Evolutionary conservation across 768 basidiomycete species (phyloP).

Genomic region (Lentinula detonsa): DNA sequence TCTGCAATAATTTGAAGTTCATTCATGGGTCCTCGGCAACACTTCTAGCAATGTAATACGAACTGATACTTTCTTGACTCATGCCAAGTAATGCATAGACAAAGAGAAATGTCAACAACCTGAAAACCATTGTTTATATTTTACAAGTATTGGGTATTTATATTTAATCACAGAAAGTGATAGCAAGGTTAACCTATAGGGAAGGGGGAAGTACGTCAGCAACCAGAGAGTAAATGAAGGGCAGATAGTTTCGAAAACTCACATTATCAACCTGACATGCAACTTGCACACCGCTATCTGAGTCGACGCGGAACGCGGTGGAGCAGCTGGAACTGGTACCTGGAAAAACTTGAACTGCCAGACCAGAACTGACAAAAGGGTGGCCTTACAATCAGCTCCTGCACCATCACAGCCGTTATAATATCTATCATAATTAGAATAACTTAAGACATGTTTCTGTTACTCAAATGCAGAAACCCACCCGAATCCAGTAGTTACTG

Average conservation of each 20-base stretch:
- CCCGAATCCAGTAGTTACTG: slow-evolving; percentile 29
- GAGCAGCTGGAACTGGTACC: slow-evolving; percentile 22
- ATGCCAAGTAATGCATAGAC: too few relatives aligned
- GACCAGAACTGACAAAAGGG: background rate
- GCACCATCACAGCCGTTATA: slow-evolving; percentile 21
- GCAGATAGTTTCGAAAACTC: background rate
- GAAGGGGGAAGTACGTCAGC: background rate
- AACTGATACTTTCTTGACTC: too few relatives aligned
- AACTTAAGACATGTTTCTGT: background rate
- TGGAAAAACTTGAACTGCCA: slow-evolving; percentile 4
- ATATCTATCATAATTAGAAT: slow-evolving; percentile 11
- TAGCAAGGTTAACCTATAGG: background rate
- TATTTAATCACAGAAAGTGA: slow-evolving; percentile 6
- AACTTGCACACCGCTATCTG: slow-evolving; percentile 25
- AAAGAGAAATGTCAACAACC: too few relatives aligned
- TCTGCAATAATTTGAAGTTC: too few relatives aligned
- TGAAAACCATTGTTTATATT: too few relatives aligned
- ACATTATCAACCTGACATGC: slow-evolving; percentile 27
- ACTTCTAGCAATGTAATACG: too few relatives aligned
- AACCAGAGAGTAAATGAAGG: background rate
- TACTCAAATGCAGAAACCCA: slow-evolving; percentile 4
- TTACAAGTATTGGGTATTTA: too few relatives aligned
- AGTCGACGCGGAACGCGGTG: slow-evolving; percentile 22
- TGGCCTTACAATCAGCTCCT: slow-evolving; percentile 18
- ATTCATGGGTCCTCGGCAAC: too few relatives aligned